Evolutionary conservation across 495 filamentous ascomycete genomes (phyloP), one percentile per base, ranked within the genome.

Genomic region (Tetracladium setigerum): DNA sequence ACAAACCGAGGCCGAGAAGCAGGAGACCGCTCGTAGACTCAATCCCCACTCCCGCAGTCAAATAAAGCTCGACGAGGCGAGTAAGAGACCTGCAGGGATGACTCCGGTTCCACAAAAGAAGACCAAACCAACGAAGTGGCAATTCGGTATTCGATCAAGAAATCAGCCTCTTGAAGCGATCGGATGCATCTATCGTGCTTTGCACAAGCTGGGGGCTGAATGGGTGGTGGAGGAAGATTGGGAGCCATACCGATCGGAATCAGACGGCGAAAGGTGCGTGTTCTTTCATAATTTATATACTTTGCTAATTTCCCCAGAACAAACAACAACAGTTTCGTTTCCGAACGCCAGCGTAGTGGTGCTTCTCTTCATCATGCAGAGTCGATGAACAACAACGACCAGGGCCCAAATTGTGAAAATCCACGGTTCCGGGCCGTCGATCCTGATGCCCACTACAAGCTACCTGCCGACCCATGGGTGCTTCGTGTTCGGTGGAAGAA

Each of bases 131-230:
- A 86, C 88, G 1, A 85, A 87, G 49, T 98, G 92, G 92, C 94
- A 97, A 64, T 98, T 97, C 60, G 92, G 92, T 27, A 98, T 98
- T 49, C 80, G 92, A 1, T 91, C 86, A 17, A 76, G 94, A 27
- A 98, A 96, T 62, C 86, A 87, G 17, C 92, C 94, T 0, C 82
- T 90, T 24, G 92, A 98, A 57, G 92, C 92, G 0, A 84, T 98
- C 60, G 66, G 89, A 9, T 95, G 92, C 60, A 86, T 98, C 41
- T 97, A 95, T 70, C 84, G 87, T 55, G 90, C 94, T 1, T 73
- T 98, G 31, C 67, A 76, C 24, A 87, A 87, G 44, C 87, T 96
- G 56, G 89, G 87, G 15, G 90, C 88, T 8, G 77, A 86, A 40
- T 97, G 94, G 91, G 80, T 78, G 13, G 63, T 70, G 9, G 73